Conservation (phyloP, 805 yeast species). For the Monosporozyma solicola region DNA sequence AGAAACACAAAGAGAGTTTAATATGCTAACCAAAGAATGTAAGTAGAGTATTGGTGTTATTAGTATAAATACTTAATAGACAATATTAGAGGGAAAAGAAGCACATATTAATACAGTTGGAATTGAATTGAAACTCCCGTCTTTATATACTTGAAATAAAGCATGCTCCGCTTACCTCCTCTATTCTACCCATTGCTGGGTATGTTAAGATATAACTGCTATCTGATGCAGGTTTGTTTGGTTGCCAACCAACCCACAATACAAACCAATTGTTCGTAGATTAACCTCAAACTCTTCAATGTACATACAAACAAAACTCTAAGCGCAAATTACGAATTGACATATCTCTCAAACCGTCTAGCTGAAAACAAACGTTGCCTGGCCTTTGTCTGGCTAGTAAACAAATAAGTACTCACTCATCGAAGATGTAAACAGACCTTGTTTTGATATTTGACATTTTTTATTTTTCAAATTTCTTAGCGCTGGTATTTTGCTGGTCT, state of each 20-base stretch:
- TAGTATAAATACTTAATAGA: not conserved
- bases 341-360: not conserved
- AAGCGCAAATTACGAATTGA: not conserved
- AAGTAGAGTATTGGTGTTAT: not conserved
- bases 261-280: not conserved
- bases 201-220: not conserved
- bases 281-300: not conserved
- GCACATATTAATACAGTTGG: not conserved
- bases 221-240: not conserved
- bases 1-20: not conserved
- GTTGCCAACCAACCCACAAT: not conserved
- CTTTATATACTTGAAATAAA: not conserved
- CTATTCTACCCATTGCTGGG: not conserved
- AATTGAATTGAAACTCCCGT: not conserved
- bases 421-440: not conserved
- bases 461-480: not conserved
- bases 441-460: not conserved
- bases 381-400: not conserved
- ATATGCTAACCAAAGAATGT: not conserved
- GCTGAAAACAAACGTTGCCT: not conserved
- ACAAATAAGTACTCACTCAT: not conserved
- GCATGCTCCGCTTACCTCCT: not conserved
- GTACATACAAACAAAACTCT: not conserved
- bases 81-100: not conserved
- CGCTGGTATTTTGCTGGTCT: constrained; percentile 1